phyloP scores from a whole-genome alignment of 768 basidiomycete genomes.

The Pulveroboletus sp. region DNA sequence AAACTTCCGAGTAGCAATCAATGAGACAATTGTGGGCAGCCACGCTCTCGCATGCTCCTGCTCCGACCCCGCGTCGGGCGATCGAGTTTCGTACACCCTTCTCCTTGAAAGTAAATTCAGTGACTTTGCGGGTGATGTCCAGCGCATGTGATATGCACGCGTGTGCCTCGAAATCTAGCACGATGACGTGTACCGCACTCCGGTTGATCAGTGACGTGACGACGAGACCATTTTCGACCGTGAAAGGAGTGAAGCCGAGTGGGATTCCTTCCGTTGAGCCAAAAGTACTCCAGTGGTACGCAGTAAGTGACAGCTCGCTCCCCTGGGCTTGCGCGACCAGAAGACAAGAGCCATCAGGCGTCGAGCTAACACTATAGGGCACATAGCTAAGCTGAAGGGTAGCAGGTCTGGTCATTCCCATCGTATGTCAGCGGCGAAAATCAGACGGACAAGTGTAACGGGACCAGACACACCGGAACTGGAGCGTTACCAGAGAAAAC shows the following conservation, averaged over 20 bases:
- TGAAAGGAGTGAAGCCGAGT: slow-evolving; percentile 31
- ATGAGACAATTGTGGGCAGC: slow-evolving; percentile 48
- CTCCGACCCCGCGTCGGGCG: slow-evolving; percentile 3
- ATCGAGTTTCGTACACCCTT: slow-evolving; percentile 27
- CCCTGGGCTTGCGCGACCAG: slow-evolving; percentile 30
- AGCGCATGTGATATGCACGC: slow-evolving; percentile 42
- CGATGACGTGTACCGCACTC: slow-evolving; percentile 40
- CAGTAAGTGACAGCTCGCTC: slow-evolving; percentile 25
- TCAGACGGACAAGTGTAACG: not conserved
- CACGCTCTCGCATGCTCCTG: not conserved
- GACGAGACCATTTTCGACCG: slow-evolving; percentile 18
- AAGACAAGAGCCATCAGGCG: slow-evolving; percentile 55
- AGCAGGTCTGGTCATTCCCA: slow-evolving; percentile 37
- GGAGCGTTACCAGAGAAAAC: slow-evolving; percentile 51
- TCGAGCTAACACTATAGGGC: slow-evolving; percentile 36
- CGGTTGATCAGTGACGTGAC: slow-evolving; percentile 47
- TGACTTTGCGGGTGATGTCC: slow-evolving; percentile 51
- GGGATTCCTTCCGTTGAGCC: slow-evolving; percentile 46
- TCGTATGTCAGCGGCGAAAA: not conserved
- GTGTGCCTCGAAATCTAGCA: slow-evolving; percentile 32
- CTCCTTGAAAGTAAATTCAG: slow-evolving; percentile 53
- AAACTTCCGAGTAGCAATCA: slow-evolving; percentile 53
- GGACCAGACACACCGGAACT: slow-evolving; percentile 32
- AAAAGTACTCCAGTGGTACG: slow-evolving; percentile 56
- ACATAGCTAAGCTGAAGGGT: slow-evolving; percentile 35